Evolutionary conservation across 2,329 filamentous ascomycete genomes (phyloP).

Genomic region (Beauveria sp.): DNA sequence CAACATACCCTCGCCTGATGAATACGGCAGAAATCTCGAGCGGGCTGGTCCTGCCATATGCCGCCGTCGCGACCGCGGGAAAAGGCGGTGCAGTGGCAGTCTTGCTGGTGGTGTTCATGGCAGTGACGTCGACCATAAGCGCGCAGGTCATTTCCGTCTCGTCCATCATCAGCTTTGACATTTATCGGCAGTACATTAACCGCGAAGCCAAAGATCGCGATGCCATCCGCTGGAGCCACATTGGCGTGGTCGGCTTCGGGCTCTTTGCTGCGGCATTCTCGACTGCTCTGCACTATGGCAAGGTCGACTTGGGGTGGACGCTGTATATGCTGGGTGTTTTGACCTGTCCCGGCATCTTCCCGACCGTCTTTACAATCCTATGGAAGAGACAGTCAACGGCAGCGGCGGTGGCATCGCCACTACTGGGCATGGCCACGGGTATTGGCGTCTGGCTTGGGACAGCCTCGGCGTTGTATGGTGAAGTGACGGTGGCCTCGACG

Average conservation of each 20-base stretch:
- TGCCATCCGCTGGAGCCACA: conserved; percentile 43
- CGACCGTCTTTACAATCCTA: conserved; percentile 44
- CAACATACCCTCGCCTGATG: conserved; percentile 50
- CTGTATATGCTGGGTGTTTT: conserved; percentile 47
- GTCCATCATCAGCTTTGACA: conserved; percentile 46
- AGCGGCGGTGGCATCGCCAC: conserved; percentile 41
- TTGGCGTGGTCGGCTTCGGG: conserved; percentile 44
- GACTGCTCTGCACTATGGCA: conserved; percentile 45
- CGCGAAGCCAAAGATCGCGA: conserved; percentile 36
- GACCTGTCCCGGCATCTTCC: conserved; percentile 46
- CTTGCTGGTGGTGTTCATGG: conserved; percentile 67
- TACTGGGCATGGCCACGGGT: conserved; percentile 42
- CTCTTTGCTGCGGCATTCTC: conserved; percentile 44
- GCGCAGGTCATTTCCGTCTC: conserved; percentile 46
- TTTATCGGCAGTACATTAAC: conserved; percentile 44
- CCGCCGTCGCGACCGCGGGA: conserved; percentile 60
- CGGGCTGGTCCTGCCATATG: conserved; percentile 62
- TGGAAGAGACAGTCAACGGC: conserved; percentile 42
- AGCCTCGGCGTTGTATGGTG: conserved; percentile 37
- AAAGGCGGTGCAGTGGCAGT: conserved; percentile 63
- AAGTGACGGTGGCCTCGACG: conserved; percentile 39
- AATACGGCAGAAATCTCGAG: conserved; percentile 53
- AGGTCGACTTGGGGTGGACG: conserved; percentile 46
- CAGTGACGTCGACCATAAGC: conserved; percentile 53
- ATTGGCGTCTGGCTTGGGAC: conserved; percentile 45